Evolutionary conservation across 2,329 filamentous ascomycete species (phyloP).

Genomic region (Penicillium sp.): DNA sequence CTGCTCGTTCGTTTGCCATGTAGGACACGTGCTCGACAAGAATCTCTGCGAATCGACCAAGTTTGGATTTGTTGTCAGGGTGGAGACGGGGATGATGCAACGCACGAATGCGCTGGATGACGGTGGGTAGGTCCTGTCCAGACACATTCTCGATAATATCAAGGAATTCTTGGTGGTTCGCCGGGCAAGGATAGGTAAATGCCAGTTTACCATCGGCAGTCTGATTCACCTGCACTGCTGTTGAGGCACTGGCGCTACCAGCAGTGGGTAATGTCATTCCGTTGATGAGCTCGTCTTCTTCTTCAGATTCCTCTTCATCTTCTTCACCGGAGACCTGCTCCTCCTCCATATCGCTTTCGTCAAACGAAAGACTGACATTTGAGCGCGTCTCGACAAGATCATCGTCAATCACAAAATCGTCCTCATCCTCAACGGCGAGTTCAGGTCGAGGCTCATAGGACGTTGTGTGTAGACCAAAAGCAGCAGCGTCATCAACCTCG

Average conservation of each 20-base stretch:
- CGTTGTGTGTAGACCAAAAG: conserved; percentile 56
- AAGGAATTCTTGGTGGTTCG: conserved; percentile 68
- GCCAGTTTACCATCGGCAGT: conserved; percentile 52
- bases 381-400: conserved; percentile 80
- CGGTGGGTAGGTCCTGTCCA: conserved; percentile 62
- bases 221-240: conserved; percentile 41
- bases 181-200: conserved; percentile 81
- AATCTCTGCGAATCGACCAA: conserved; percentile 51
- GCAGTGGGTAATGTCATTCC: conserved; percentile 50
- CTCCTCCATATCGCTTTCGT: conserved; percentile 45
- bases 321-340: conserved; percentile 50
- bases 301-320: conserved; percentile 41
- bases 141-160: conserved; percentile 57
- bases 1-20: conserved; percentile 46
- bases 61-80: conserved; percentile 75
- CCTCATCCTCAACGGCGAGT: conserved; percentile 80
- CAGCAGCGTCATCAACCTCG: conserved; percentile 53
- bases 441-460: conserved; percentile 34
- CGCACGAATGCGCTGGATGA: conserved; percentile 83
- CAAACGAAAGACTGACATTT: conserved; percentile 39
- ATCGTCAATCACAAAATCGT: conserved; percentile 87
- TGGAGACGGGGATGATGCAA: conserved; percentile 87
- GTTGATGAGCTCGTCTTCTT: conserved; percentile 64
- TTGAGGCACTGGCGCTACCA: conserved; percentile 18
- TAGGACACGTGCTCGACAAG: conserved; percentile 54